Evolutionary conservation across 768 basidiomycete genomes (phyloP), one percentile per base, ranked within the genome.

Genomic region (Lyophyllum decastes): DNA sequence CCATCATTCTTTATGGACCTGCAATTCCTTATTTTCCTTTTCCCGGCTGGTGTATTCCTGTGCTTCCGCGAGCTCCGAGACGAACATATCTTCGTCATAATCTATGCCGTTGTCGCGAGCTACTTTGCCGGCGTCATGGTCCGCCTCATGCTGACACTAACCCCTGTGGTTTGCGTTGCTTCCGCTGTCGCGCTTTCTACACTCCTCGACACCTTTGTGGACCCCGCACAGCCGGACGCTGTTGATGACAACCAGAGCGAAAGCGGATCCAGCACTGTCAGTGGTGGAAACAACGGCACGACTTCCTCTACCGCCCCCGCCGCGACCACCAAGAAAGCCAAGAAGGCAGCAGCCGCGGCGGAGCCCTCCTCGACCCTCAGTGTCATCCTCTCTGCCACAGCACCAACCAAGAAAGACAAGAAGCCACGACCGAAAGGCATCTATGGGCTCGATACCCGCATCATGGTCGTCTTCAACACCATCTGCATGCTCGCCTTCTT

Each of bases 41-140:
- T 99, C 86, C 97, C 97, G 2, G 96, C 94, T 17, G 97, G 97
- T 62, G 94, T 98, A 35, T 78, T 92, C 67, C 76, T 97, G 47
- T 97, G 94, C 75, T 98, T 98, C 92, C 86, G 86, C 59, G 83
- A 95, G 67, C 82, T 99, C 21, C 86, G 94, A 26, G 97, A 99
- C 70, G 97, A 98, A 69, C 97, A 99, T 68, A 78, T 99, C 61
- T 99, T 99, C 72, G 92, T 99, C 66, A 96, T 99, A 77, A 94
- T 98, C 73, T 99, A 98, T 73, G 88, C 97, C 22, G 85, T 93
- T 61, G 86, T 98, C 68, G 94, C 91, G 48, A 94, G 93, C 72
- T 99, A 99, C 81, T 99, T 99, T 68, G 96, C 97, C 4, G 97
- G 97, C 43, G 96, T 99, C 70, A 99, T 99, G 97, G 97, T 99